Evolutionary conservation across 805 yeast genomes (phyloP).

Genomic region (Yarrowia porcina): DNA sequence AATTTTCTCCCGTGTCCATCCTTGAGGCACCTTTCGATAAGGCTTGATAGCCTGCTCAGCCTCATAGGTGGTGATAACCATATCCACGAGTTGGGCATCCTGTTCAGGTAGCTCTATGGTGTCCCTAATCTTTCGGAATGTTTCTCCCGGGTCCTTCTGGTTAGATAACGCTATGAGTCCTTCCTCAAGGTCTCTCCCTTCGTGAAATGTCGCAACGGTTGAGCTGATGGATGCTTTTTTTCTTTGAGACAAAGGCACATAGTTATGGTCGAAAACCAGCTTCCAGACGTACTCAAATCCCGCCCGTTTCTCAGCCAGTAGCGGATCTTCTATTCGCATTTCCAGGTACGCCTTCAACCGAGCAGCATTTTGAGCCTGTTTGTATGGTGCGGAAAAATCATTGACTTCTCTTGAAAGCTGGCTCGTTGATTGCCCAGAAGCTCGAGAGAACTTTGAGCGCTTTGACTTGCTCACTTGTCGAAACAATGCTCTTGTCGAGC

Average conservation of each 20-base stretch:
- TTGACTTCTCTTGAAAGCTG: neutral
- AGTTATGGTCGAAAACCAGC: neutral
- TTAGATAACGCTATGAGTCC: neutral
- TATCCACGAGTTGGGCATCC: neutral
- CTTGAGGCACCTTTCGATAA: neutral
- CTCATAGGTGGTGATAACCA: neutral
- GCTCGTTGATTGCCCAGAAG: neutral
- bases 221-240: neutral
- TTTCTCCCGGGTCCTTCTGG: neutral
- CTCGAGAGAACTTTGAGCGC: neutral
- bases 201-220: neutral
- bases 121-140: neutral
- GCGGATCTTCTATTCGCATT: slow-evolving; percentile 6
- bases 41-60: neutral
- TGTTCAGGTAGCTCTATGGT: neutral
- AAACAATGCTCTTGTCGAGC: neutral
- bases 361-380: neutral
- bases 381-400: neutral
- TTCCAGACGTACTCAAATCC: neutral
- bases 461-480: neutral
- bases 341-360: slow-evolving; percentile 4
- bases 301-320: neutral
- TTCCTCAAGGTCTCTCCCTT: neutral
- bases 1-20: neutral
- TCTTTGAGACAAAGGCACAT: neutral